These are phyloP conservation scores for Scleroderma citrinum DNA, from an alignment of 768 basidiomycete species.

Conservation along the genomic window DNA sequence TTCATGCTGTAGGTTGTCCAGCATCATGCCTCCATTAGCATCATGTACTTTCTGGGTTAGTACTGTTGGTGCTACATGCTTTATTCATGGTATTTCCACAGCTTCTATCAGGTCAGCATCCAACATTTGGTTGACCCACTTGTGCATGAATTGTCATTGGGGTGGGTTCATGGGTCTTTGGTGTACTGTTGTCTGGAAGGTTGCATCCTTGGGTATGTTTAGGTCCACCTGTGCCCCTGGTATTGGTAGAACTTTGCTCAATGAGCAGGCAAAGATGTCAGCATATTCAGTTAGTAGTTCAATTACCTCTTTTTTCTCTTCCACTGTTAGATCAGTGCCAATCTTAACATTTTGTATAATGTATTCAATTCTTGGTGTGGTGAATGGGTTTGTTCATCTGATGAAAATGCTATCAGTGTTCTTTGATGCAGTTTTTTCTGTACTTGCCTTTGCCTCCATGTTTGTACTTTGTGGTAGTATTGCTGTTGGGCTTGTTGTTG, in stretches of 20 bases:
- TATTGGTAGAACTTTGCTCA: slow-evolving; percentile 33
- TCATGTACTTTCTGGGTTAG: slow-evolving; percentile 35
- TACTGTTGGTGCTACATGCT: slow-evolving; percentile 15
- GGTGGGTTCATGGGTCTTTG: not conserved
- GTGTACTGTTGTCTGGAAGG: not conserved
- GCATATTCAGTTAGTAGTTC: slow-evolving; percentile 26
- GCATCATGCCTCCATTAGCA: slow-evolving; percentile 16
- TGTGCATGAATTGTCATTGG: not conserved
- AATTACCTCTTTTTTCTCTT: slow-evolving; percentile 19
- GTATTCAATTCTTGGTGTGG: slow-evolving; percentile 8
- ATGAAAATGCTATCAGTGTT: not conserved
- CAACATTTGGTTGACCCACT: not conserved
- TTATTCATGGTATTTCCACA: not conserved
- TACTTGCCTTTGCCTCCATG: not conserved
- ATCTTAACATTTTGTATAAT: slow-evolving; percentile 19
- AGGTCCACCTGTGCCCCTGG: not conserved
- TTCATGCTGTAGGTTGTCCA: slow-evolving; percentile 29
- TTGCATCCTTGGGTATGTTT: not conserved
- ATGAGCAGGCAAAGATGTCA: slow-evolving; percentile 34
- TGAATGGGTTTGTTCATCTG: not conserved
- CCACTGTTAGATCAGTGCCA: slow-evolving; percentile 24
- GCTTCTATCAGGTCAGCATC: not conserved
- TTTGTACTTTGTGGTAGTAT: not conserved
- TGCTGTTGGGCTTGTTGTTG: too few species aligned
- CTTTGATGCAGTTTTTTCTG: not conserved